Evolutionary conservation across 2,329 filamentous ascomycete genomes (phyloP), one percentile per base, ranked within the genome.

Genomic region (Hymenoscyphus fructigenus): DNA sequence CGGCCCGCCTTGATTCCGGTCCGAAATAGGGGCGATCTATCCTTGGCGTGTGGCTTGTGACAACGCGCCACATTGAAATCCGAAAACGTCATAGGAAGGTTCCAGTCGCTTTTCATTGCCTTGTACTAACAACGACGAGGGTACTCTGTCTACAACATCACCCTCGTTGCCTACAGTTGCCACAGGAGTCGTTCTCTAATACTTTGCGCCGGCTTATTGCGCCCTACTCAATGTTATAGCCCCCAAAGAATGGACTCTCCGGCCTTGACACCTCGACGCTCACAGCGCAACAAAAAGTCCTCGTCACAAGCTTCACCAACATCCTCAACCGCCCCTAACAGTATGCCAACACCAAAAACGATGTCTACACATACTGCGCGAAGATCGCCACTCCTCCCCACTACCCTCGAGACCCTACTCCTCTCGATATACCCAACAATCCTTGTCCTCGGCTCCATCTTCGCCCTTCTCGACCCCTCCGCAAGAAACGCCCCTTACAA

Each of bases 371-470:
- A 68, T 61, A 61, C 66, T n/a, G 20, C 68, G 14, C 67, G 69
- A 64, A 69, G 66, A 60, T 71, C 82, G 41, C 89, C 91, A 2
- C 87, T 85, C 77, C 81, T 92, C 2, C 91, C 91, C 4, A 92
- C 91, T 1, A 82, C 84, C 9, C 81, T 89, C 73, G 91, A 96
- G 75, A 78, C 83, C 28, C 72, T 85, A 63, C 80, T 89, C 26
- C 84, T 97, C 2, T 70, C 79, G 59, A 79, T 91, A 66, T 98
- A 97, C 79, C 94, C 94, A 3, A 72, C 81, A 29, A 89, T 93
- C 6, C 87, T 99, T 65, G 68, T 92, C 63, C 85, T 97, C 70
- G 95, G 95, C 69, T 91, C 91, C 32, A 74, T 96, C 70, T 97
- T 92, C 83, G 89, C 90, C 57, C 79, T 87, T 41, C 79, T 98